A percentile compares a stretch with the other conserved stretches of the same genome.
Evolutionary conservation across 139 green algal genomes (phyloP).

Genomic region (Diplosphaera chodatii): DNA sequence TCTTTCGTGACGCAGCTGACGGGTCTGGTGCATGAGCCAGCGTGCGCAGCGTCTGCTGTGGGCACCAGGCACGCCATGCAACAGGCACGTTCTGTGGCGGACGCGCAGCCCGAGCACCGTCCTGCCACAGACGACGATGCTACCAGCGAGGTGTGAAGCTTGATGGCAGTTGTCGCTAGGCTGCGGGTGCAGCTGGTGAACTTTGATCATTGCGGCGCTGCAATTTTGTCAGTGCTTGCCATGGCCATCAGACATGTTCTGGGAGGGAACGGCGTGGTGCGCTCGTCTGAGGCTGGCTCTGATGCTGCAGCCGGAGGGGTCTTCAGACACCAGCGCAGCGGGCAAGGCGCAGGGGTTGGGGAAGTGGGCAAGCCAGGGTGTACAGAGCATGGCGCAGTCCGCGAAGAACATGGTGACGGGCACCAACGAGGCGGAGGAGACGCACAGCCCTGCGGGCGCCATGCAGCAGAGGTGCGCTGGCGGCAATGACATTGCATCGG

Average conservation of each 20-base stretch:
- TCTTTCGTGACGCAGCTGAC: too few relatives aligned
- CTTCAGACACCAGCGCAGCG: background rate
- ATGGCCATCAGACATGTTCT: too few relatives aligned
- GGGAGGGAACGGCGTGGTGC: too few relatives aligned
- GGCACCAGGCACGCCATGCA: background rate
- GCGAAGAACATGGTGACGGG: background rate
- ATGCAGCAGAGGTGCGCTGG: background rate
- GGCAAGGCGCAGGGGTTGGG: background rate
- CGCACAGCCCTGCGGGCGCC: background rate
- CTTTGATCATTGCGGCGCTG: too few relatives aligned
- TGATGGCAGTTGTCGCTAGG: background rate
- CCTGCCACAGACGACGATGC: background rate
- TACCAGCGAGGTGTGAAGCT: background rate
- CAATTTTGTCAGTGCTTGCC: too few relatives aligned
- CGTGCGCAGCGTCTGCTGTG: background rate
- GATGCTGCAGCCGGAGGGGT: background rate
- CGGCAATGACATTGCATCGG: background rate
- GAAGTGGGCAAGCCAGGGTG: background rate
- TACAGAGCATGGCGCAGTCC: background rate
- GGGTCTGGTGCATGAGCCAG: too few relatives aligned
- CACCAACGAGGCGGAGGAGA: background rate
- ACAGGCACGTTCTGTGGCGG: background rate
- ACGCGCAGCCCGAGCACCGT: background rate
- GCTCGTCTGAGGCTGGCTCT: too few relatives aligned
- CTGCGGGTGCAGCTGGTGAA: too few relatives aligned